These are phyloP conservation scores for Pseudopyricularia javanii DNA, from an alignment of 2,329 filamentous ascomycete genomes.

Conservation along the genomic window DNA sequence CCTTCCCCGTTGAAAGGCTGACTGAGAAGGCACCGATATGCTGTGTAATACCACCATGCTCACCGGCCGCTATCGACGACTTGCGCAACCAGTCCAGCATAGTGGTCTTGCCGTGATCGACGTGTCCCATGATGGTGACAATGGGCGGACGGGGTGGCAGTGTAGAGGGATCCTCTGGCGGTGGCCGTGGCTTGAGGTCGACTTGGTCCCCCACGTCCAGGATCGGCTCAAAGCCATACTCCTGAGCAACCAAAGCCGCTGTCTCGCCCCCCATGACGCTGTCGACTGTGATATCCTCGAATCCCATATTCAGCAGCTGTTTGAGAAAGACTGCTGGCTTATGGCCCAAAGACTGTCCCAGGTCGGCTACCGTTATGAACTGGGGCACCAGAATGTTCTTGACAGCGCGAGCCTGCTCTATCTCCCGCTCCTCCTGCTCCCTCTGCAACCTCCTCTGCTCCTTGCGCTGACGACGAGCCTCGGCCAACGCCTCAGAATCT, in stretches of 20 bases:
- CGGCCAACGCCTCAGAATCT: slow-evolving; percentile 20
- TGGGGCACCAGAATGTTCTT: slow-evolving; percentile 68
- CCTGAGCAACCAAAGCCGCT: slow-evolving; percentile 77
- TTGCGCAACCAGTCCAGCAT: slow-evolving; percentile 88
- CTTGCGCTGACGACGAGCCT: slow-evolving; percentile 26
- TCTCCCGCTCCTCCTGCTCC: slow-evolving; percentile 18
- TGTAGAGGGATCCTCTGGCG: slow-evolving; percentile 51
- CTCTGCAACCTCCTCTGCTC: slow-evolving; percentile 28
- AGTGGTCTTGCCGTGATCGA: slow-evolving; percentile 97
- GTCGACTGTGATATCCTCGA: slow-evolving; percentile 70
- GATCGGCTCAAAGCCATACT: slow-evolving; percentile 84
- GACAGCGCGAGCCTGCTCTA: slow-evolving; percentile 28
- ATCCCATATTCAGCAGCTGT: slow-evolving; percentile 76
- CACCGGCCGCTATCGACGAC: slow-evolving; percentile 78
- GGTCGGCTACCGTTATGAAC: slow-evolving; percentile 76
- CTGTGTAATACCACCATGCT: slow-evolving; percentile 95
- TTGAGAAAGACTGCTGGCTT: slow-evolving; percentile 57
- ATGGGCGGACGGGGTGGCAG: slow-evolving; percentile 76
- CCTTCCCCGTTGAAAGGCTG: slow-evolving; percentile 70
- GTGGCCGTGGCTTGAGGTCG: slow-evolving; percentile 61
- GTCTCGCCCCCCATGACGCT: slow-evolving; percentile 86
- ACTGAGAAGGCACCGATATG: slow-evolving; percentile 98
- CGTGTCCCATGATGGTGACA: slow-evolving; percentile 98
- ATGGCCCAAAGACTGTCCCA: slow-evolving; percentile 65
- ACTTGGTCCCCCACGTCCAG: slow-evolving; percentile 52